phyloP scores from a whole-genome alignment of 768 basidiomycete genomes.

The Auricularia heimuer region DNA sequence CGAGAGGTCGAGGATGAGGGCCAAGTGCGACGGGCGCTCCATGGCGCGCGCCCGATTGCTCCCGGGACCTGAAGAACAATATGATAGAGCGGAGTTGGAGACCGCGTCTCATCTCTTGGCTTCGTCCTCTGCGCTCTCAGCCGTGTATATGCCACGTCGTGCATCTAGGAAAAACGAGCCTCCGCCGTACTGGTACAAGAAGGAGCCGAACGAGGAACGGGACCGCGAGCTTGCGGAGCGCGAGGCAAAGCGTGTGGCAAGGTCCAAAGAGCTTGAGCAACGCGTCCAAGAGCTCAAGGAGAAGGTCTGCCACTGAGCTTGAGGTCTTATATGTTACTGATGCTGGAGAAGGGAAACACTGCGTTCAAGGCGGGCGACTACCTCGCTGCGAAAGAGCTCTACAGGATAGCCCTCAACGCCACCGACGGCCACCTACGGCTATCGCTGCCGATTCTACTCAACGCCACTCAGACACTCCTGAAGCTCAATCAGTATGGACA shows the following conservation, averaged over 20 bases:
- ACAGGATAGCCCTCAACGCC: neutral
- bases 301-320: neutral
- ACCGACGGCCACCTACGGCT: neutral
- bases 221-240: neutral
- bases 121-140: too few relatives aligned
- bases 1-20: conserved; percentile 77
- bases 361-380: conserved; percentile 30
- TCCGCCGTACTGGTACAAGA: neutral
- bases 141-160: neutral
- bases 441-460: neutral
- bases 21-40: conserved; percentile 55
- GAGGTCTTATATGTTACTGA: neutral
- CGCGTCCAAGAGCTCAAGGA: neutral
- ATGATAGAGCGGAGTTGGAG: too few relatives aligned
- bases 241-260: neutral
- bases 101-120: too few relatives aligned
- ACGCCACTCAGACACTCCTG: neutral
- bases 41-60: conserved; percentile 16
- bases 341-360: conserved; percentile 30
- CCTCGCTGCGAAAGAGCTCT: conserved; percentile 1
- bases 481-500: neutral
- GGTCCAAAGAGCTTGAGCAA: neutral
- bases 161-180: too few relatives aligned
- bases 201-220: neutral
- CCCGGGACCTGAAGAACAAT: neutral